A percentile compares a stretch with the other conserved stretches of the same genome.
phyloP scores from a whole-genome alignment of 345 rosid species.

The Euphorbia lathyris region DNA sequence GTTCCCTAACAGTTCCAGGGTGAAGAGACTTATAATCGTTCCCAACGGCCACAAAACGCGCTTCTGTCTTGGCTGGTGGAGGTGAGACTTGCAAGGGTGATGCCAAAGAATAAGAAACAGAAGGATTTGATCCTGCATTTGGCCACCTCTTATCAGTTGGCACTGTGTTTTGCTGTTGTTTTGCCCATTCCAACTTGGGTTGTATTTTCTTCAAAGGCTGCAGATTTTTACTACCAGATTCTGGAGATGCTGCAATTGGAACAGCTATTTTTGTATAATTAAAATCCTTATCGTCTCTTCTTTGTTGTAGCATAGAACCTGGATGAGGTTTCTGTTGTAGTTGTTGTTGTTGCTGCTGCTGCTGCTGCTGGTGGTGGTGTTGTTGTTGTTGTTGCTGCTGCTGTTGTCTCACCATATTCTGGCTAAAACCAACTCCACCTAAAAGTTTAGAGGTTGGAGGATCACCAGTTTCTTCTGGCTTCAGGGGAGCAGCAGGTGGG shows the following conservation, averaged over 20 bases:
- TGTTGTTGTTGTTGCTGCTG: constrained; percentile 35
- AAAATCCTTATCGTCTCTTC: constrained; percentile 62
- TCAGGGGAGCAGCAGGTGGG: constrained; percentile 39
- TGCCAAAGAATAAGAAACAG: constrained; percentile 50
- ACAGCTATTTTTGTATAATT: constrained; percentile 51
- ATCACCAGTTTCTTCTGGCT: constrained; percentile 61
- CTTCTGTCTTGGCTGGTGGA: constrained; percentile 49
- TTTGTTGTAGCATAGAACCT: constrained; percentile 37
- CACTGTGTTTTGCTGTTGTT: constrained; percentile 48
- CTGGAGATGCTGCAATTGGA: constrained; percentile 30
- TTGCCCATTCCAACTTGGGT: constrained; percentile 60
- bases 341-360: constrained; percentile 32
- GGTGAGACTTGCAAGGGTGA: constrained; percentile 53
- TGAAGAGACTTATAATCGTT: constrained; percentile 52
- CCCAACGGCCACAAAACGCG: constrained; percentile 42
- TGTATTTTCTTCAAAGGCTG: constrained; percentile 57
- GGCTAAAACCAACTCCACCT: constrained; percentile 33
- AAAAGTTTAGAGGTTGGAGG: constrained; percentile 34
- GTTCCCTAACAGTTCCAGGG: constrained; percentile 50
- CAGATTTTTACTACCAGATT: constrained; percentile 37
- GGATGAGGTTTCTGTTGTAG: constrained; percentile 34
- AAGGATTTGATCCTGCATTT: constrained; percentile 39
- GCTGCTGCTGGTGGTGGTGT: constrained; percentile 12
- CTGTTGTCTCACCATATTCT: constrained; percentile 38
- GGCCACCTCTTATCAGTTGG: constrained; percentile 58